These are phyloP conservation scores for Starmerella vaccinii DNA, from an alignment of 805 yeast species.

Conservation along the genomic window DNA sequence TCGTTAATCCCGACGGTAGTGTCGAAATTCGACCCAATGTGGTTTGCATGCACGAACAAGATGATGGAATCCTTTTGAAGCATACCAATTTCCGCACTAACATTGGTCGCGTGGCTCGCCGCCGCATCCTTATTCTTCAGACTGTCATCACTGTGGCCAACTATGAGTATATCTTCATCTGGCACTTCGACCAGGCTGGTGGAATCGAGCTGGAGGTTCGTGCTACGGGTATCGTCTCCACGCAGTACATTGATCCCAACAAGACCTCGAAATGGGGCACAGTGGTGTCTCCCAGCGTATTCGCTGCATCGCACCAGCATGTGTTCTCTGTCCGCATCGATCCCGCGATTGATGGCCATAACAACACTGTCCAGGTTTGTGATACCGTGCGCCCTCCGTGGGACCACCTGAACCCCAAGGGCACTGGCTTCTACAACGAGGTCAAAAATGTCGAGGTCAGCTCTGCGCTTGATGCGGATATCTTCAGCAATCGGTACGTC, in stretches of 20 bases:
- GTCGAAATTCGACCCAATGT: slow-evolving; percentile 57
- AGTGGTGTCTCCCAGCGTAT: slow-evolving; percentile 64
- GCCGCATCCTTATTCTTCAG: slow-evolving; percentile 69
- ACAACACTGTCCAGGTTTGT: slow-evolving; percentile 62
- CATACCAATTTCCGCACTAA: slow-evolving; percentile 69
- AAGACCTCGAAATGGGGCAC: slow-evolving; percentile 63
- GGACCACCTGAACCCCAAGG: slow-evolving; percentile 50
- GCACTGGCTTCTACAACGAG: slow-evolving; percentile 58
- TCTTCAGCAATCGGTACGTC: slow-evolving; percentile 61
- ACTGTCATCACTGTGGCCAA: slow-evolving; percentile 77
- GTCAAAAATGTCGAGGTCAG: slow-evolving; percentile 57
- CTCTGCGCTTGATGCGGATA: slow-evolving; percentile 62
- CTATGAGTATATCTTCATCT: slow-evolving; percentile 66
- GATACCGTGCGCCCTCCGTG: slow-evolving; percentile 55
- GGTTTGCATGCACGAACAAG: slow-evolving; percentile 78
- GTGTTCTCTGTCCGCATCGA: slow-evolving; percentile 69
- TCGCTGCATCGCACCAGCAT: slow-evolving; percentile 81
- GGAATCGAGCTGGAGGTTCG: slow-evolving; percentile 67
- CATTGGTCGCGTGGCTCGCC: slow-evolving; percentile 65
- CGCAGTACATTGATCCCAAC: slow-evolving; percentile 70
- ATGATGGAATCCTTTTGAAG: slow-evolving; percentile 65
- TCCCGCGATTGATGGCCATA: slow-evolving; percentile 71
- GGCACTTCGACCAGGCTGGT: slow-evolving; percentile 69
- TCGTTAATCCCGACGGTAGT: slow-evolving; percentile 49
- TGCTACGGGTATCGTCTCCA: slow-evolving; percentile 78